These are phyloP conservation scores for Abrus precatorius DNA, from an alignment of 306 rosid species.

Conservation along the genomic window DNA sequence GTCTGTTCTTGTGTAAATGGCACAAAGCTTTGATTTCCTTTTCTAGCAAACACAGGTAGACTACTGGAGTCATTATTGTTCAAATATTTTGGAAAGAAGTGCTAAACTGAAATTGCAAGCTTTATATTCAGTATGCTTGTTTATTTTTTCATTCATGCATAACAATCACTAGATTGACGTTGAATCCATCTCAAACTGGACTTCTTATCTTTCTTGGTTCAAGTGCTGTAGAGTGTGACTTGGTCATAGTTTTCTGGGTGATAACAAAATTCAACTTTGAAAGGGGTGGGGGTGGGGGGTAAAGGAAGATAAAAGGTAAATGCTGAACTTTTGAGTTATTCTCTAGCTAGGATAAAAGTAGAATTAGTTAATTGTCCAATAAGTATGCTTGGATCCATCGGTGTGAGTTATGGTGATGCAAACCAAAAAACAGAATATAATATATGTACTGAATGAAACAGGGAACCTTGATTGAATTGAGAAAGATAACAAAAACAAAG, in stretches of 20 bases:
- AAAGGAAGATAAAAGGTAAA: not conserved
- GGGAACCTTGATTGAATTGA: too few relatives aligned
- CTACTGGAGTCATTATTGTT: slow-evolving; percentile 16
- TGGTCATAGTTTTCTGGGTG: slow-evolving; percentile 1
- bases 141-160: not conserved
- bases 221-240: slow-evolving; percentile 3
- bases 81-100: not conserved
- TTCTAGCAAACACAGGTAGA: slow-evolving; percentile 11
- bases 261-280: not conserved
- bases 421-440: too few relatives aligned
- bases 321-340: slow-evolving; percentile 11
- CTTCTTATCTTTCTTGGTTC: slow-evolving; percentile 31
- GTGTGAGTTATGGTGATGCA: too few relatives aligned
- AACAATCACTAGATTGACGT: not conserved
- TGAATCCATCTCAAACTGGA: not conserved
- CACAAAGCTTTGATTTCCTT: slow-evolving; percentile 16
- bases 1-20: slow-evolving; percentile 16
- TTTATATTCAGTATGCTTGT: slow-evolving; percentile 16
- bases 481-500: too few relatives aligned
- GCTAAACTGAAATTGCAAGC: not conserved
- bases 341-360: slow-evolving; percentile 7
- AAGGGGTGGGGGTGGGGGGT: not conserved
- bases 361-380: not conserved
- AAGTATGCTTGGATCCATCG: not conserved
- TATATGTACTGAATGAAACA: too few relatives aligned